Percentiles rank a stretch among this genome's conserved stretches.
Conservation (phyloP, 306 rosid species). For the Trifolium fragiferum region DNA sequence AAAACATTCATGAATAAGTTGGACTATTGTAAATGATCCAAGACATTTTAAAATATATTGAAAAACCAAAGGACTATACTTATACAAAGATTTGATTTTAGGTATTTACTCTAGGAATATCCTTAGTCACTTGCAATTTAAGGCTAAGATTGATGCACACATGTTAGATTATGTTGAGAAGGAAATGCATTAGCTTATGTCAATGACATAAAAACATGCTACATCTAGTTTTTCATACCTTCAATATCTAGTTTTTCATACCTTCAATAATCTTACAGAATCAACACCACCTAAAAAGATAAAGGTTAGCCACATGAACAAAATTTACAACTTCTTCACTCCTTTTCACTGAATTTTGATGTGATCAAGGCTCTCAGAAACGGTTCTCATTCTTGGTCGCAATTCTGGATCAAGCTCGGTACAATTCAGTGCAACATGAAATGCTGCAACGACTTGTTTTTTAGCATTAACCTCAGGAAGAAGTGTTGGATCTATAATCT, state of each 20-base stretch:
- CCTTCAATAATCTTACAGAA: constrained; percentile 14
- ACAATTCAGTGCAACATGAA: constrained; percentile 77
- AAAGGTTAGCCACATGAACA: constrained; percentile 38
- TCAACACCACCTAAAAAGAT: constrained; percentile 22
- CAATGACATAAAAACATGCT: constrained; percentile 21
- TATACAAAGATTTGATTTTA: too few relatives aligned
- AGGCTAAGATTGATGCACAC: background rate
- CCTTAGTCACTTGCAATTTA: too few relatives aligned
- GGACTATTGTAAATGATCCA: too few relatives aligned
- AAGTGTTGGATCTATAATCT: constrained; percentile 73
- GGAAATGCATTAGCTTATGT: constrained; percentile 10
- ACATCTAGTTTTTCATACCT: constrained; percentile 15
- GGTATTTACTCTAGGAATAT: too few relatives aligned
- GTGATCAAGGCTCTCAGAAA: constrained; percentile 71
- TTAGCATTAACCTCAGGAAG: constrained; percentile 66
- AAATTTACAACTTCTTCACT: constrained; percentile 24
- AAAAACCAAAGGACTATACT: too few relatives aligned
- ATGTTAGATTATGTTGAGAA: background rate
- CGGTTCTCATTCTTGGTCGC: constrained; percentile 77
- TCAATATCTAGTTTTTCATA: constrained; percentile 12
- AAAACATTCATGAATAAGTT: too few relatives aligned
- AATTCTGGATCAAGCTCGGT: constrained; percentile 74
- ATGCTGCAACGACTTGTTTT: constrained; percentile 66
- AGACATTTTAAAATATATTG: too few relatives aligned
- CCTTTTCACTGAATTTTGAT: constrained; percentile 47